Base-by-base conservation (phyloP, 805 yeast genomes). In the Pichia pseudocactophila region DNA sequence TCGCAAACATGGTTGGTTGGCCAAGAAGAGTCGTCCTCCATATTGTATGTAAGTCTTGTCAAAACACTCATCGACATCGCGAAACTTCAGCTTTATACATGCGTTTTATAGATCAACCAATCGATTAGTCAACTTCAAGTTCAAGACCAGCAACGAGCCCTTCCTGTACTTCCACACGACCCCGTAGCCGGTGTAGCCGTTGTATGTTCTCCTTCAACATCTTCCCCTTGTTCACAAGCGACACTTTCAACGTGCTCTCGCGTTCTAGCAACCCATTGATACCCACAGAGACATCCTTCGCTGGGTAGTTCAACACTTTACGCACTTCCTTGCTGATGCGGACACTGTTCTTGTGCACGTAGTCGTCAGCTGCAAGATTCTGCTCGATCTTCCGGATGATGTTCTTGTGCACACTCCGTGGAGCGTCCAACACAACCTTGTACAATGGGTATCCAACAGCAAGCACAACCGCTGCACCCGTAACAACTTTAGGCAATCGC, bases 361-460 rank as follows among this genome's bases (percentile, higher is more conserved):
- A 92, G 46, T 89, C 96, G 51, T 78, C 62, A 13, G 73, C 74
- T 34, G 69, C 68, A 28, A 92, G 66, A 53, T 81, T 82, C 7
- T 56, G 56, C 48, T 73, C 74, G 50, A 90, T 74, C 60, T 83
- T 86, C 37, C 71, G 68, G 0, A 92, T 87, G 45, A 87, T 72
- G 44, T 88, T 88, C 50, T 87, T 69, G 16, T 96, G 94, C 52
- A 86, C 77, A 0, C 97, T 95, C 52, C 82, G 76, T 2, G 97
- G 97, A 12, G 94, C 76, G 59, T 92, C 97, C 45, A 71, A 68
- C 16, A 87, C 65, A 44, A 88, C 58, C 53, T 84, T 87, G 33
- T 56, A 58, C 7, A 51, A 43, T 11, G 65, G 64, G 34, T 57
- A 34, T 8, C 60, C 62, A 20, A 73, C 69, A 6, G 68, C 50